Evolutionary conservation across 495 filamentous ascomycete genomes (phyloP).

Genomic region (Neurospora sp.): DNA sequence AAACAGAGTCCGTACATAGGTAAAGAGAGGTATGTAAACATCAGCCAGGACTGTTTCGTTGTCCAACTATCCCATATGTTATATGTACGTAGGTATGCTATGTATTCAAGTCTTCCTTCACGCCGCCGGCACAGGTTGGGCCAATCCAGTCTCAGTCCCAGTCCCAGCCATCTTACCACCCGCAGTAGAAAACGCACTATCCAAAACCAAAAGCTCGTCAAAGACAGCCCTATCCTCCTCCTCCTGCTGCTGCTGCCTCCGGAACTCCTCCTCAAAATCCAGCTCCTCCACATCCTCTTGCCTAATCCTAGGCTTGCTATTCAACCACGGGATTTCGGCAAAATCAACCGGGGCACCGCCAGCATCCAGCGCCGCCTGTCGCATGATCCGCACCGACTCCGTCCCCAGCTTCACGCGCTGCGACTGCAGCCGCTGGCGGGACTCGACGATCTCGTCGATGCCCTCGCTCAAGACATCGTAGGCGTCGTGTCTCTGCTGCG

Average conservation of each 20-base stretch:
- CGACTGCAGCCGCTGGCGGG: slow-evolving; percentile 5
- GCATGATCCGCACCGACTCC: slow-evolving; percentile 18
- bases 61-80: background rate
- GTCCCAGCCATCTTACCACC: background rate
- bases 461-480: slow-evolving; percentile 6
- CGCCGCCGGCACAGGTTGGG: background rate
- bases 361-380: slow-evolving; percentile 13
- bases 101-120: background rate
- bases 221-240: background rate
- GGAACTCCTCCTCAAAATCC: background rate
- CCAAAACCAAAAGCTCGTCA: background rate
- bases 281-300: background rate
- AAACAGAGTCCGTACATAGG: background rate
- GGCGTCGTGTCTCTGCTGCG: background rate
- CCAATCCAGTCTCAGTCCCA: background rate
- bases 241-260: background rate
- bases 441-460: slow-evolving; percentile 3
- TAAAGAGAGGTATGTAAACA: background rate
- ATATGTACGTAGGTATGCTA: background rate
- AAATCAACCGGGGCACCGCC: slow-evolving; percentile 12
- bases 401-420: slow-evolving; percentile 9
- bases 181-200: background rate
- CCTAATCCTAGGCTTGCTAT: background rate
- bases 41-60: background rate
- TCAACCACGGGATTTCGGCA: slow-evolving; percentile 15